phyloP scores from a whole-genome alignment of 2,329 filamentous ascomycete genomes.

The Aspergillus udagawae region DNA sequence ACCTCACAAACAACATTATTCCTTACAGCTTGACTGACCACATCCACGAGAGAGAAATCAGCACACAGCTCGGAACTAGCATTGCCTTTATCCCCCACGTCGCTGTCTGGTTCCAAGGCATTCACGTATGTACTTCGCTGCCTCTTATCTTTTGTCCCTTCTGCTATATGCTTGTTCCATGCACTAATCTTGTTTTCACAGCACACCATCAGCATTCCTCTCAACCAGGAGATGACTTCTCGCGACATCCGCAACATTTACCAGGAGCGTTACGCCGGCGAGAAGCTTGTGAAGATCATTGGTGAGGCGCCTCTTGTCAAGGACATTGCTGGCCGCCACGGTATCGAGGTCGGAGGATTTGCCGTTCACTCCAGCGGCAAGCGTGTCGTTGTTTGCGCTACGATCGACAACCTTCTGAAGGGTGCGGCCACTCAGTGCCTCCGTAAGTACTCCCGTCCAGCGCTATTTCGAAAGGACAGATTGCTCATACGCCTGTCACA shows the following conservation, averaged over 20 bases:
- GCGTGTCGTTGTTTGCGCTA: slow-evolving; percentile 89
- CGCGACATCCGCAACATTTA: slow-evolving; percentile 92
- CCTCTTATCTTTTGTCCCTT: neutral
- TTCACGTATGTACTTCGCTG: slow-evolving; percentile 52
- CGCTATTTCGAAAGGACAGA: neutral
- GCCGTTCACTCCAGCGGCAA: slow-evolving; percentile 87
- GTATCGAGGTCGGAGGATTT: slow-evolving; percentile 91
- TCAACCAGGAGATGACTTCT: slow-evolving; percentile 80
- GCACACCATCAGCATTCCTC: slow-evolving; percentile 84
- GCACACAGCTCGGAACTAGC: slow-evolving; percentile 65
- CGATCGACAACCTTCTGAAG: slow-evolving; percentile 91
- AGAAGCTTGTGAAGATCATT: slow-evolving; percentile 89
- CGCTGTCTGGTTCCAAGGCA: slow-evolving; percentile 95
- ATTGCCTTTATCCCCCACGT: slow-evolving; percentile 92
- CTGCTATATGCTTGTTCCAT: neutral
- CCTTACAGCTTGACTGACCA: slow-evolving; percentile 90
- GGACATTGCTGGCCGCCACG: slow-evolving; percentile 77
- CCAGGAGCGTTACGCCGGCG: slow-evolving; percentile 92
- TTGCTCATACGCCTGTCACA: slow-evolving; percentile 28
- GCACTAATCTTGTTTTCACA: slow-evolving; percentile 27
- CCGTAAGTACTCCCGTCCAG: slow-evolving; percentile 55
- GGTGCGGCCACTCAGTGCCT: slow-evolving; percentile 89
- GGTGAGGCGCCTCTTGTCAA: slow-evolving; percentile 86
- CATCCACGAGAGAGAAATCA: slow-evolving; percentile 91
- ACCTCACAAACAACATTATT: slow-evolving; percentile 81